These are phyloP conservation scores for Erysiphe pulchra DNA, from an alignment of 2,329 filamentous ascomycete species.

Conservation along the genomic window DNA sequence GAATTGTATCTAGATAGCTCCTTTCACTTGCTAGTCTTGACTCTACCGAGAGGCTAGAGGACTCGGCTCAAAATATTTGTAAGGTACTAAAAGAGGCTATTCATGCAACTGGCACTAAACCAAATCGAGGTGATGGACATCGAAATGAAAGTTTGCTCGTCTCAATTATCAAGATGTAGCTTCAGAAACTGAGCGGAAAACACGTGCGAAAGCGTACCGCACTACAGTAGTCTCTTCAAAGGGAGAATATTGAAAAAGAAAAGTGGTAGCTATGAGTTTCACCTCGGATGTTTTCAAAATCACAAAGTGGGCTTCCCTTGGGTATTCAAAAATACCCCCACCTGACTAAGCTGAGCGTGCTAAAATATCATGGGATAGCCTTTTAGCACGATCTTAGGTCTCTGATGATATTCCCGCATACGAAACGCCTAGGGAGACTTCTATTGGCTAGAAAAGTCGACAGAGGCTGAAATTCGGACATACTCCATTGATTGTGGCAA, in stretches of 20 bases:
- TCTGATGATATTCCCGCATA: no score
- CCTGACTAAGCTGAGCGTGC: neutral
- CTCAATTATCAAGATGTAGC: neutral
- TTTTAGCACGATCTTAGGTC: neutral
- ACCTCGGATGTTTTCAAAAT: neutral
- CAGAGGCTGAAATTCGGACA: neutral
- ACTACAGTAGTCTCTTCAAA: neutral
- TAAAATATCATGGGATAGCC: neutral
- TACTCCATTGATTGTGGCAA: no score
- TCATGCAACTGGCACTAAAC: no score
- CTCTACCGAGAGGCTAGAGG: neutral
- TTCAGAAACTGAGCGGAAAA: neutral
- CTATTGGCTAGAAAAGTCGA: neutral
- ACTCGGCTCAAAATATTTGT: neutral
- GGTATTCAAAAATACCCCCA: neutral
- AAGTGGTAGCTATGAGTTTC: neutral
- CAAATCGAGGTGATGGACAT: neutral
- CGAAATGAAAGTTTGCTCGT: neutral
- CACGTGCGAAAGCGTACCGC: neutral
- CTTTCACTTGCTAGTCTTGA: neutral
- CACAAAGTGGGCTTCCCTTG: neutral
- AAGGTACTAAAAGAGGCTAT: no score
- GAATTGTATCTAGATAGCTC: neutral
- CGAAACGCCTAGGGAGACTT: neutral
- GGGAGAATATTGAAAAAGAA: neutral